Conservation (phyloP, 2,329 filamentous ascomycete species). For the Penicillium verrucosum region DNA sequence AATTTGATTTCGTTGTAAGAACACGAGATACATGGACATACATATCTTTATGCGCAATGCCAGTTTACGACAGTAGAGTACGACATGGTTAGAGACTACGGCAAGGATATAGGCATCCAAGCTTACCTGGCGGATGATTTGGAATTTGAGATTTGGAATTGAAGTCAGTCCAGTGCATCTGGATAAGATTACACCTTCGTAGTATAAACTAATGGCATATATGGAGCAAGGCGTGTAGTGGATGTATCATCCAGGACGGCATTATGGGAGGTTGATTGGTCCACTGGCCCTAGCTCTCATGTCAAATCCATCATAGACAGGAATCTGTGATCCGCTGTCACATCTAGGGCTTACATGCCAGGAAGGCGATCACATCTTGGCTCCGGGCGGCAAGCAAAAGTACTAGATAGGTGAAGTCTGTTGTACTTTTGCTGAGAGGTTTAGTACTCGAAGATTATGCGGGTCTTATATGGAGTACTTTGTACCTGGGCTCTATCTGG, state of each 20-base stretch:
- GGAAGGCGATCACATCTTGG: constrained; percentile 7
- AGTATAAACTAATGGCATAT: neutral
- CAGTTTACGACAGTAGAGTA: neutral
- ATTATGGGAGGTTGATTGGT: constrained; percentile 8
- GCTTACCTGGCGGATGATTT: neutral
- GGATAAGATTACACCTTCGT: neutral
- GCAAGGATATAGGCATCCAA: neutral
- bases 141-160: constrained; percentile 1
- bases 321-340: constrained; percentile 14
- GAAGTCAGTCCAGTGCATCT: neutral
- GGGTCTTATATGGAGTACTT: neutral
- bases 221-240: neutral
- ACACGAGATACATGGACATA: neutral
- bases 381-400: constrained; percentile 13
- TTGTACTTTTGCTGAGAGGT: constrained; percentile 14
- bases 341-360: constrained; percentile 10
- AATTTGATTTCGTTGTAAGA: neutral
- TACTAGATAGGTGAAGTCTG: constrained; percentile 2
- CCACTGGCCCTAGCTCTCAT: neutral
- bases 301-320: constrained; percentile 9
- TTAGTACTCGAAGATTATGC: neutral
- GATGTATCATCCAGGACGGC: constrained; percentile 2
- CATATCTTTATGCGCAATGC: neutral
- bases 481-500: neutral
- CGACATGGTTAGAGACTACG: neutral